These are phyloP conservation scores for Camelina laxa DNA, from an alignment of 345 rosid species.

Conservation along the genomic window DNA sequence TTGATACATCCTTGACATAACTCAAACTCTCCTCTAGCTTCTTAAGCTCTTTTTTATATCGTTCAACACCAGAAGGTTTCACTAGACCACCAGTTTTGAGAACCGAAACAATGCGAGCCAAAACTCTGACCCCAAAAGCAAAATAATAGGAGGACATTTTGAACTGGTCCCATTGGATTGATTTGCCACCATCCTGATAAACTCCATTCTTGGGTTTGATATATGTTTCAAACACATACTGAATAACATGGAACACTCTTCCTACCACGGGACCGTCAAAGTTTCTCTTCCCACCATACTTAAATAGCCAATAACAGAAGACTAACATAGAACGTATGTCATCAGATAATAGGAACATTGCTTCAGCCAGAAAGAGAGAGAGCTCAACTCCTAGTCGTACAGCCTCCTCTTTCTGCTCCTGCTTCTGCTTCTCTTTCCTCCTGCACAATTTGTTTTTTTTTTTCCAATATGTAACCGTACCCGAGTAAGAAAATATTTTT, in stretches of 20 bases:
- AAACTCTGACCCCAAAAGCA: not conserved
- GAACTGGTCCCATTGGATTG: not conserved
- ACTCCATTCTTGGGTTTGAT: conserved; percentile 8
- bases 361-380: not conserved
- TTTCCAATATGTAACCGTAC: too few relatives aligned
- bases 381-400: conserved; percentile 5
- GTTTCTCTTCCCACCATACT: not conserved
- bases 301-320: not conserved
- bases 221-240: not conserved
- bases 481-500: not conserved
- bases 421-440: not conserved
- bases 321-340: not conserved
- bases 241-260: not conserved
- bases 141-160: not conserved
- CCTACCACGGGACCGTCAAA: not conserved
- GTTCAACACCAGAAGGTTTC: not conserved
- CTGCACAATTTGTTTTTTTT: not conserved
- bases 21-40: not conserved
- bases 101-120: not conserved
- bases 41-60: not conserved
- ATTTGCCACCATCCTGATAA: not conserved
- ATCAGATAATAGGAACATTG: conserved; percentile 7
- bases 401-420: conserved; percentile 1
- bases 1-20: not conserved
- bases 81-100: not conserved